A percentile compares a stretch with the other conserved stretches of the same genome.
phyloP scores from a whole-genome alignment of 352 stramenopile genomes.

The Nothophytophthora sp. region DNA sequence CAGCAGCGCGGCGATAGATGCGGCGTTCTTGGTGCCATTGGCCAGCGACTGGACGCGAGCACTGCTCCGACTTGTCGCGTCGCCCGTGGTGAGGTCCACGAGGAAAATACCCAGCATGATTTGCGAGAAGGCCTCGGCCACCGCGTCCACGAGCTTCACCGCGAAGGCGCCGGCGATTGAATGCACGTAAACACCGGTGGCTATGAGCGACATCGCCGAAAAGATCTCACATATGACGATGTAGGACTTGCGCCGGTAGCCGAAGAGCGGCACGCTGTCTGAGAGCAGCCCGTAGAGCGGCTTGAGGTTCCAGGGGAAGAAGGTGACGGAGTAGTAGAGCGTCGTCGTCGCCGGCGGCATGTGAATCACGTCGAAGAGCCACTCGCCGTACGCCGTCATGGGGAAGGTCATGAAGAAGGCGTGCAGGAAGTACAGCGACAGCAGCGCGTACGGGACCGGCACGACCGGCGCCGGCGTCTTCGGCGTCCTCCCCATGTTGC shows the following conservation, averaged over 20 bases:
- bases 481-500: slow-evolving; percentile 1
- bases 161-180: slow-evolving; percentile 63
- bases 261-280: slow-evolving; percentile 70
- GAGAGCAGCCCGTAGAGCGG: slow-evolving; percentile 79
- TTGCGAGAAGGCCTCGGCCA: slow-evolving; percentile 78
- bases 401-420: slow-evolving; percentile 78
- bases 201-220: slow-evolving; percentile 52
- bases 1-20: slow-evolving; percentile 61
- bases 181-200: slow-evolving; percentile 53
- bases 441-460: slow-evolving; percentile 49
- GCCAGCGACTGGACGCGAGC: slow-evolving; percentile 67
- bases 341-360: slow-evolving; percentile 78
- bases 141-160: slow-evolving; percentile 67
- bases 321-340: slow-evolving; percentile 82
- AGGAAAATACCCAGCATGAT: slow-evolving; percentile 84
- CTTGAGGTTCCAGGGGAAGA: slow-evolving; percentile 89
- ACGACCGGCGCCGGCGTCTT: slow-evolving; percentile 6
- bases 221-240: slow-evolving; percentile 72
- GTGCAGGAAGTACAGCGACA: slow-evolving; percentile 82
- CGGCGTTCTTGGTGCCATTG: slow-evolving; percentile 68
- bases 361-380: slow-evolving; percentile 77
- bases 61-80: slow-evolving; percentile 58
- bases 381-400: slow-evolving; percentile 73
- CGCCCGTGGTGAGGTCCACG: slow-evolving; percentile 57
- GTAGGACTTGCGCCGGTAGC: slow-evolving; percentile 84